Base-by-base conservation (phyloP, 768 basidiomycete genomes). In the Lactarius indigo region DNA sequence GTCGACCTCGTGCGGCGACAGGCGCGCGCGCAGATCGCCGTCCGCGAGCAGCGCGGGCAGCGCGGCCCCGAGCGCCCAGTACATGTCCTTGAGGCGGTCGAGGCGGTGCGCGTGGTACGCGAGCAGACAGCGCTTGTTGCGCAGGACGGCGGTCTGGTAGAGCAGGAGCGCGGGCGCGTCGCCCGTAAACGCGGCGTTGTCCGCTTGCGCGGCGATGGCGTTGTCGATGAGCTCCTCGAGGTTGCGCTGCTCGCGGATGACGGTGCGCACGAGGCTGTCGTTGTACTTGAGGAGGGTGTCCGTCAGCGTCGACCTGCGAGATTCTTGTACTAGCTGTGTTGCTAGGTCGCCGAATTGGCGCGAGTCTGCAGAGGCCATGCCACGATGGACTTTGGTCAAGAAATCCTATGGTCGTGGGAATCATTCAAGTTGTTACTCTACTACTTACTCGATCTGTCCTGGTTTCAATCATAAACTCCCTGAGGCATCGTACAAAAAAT, bases 121-220 rank as follows among this genome's bases (percentile, higher is more conserved):
- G 55, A 98, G 85, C 4, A 98, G 83, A 75, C 93, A 94, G n/a
- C 97, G 90, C 76, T 96, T 97, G 82, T 98, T 97, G 68, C 95
- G 87, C 47, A 88, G 82, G 71, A 96, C 90, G 42, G 92, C 87
- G 9, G 96, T 92, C 77, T 96, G 93, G 74, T 91, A 88, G 73
- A 98, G 85, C 72, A 93, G 84, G 68, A 96, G 79, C 23, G 87
- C 84, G 2, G 86, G 75, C 31, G 76, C 85, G 23, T 85, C 83
- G 59, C 86, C 79, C 42, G 79, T 74, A 59, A 76, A 73, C 31
- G 69, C 64, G 69, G 82, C 82, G 12, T 75, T 77, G 66, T 73
- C 72, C 31, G 73, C 68, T 41, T 68, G 69, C 18, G 73, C 63
- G 42, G 73, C 74, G 42, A 83, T 79, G 17, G 80, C 74, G 65